Evolutionary conservation across 148 eudicot species (phyloP), one percentile per base, ranked within the genome.

Genomic region (Spergularia bocconei): DNA sequence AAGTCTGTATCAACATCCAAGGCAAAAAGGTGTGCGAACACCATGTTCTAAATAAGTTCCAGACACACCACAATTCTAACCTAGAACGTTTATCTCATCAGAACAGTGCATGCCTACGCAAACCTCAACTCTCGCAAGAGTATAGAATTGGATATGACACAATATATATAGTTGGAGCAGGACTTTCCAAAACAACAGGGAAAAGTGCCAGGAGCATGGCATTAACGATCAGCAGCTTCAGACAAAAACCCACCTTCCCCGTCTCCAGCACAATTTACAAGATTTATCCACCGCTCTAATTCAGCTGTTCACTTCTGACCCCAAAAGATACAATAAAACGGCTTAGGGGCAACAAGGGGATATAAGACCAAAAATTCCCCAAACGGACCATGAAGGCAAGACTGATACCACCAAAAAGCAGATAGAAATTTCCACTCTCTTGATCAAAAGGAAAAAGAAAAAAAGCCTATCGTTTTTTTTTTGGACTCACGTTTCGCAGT

Each of bases 361-460:
- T 61, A 68, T 66, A 20, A 65, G 50, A 29, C 33, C 72, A 71
- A 82, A 80, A 79, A 82, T 67, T 76, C 79, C 79, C 85, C 80
- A 61, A 55, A 56, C 21, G 33, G 36, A 75, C n/a, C 81, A 78
- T 70, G 59, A 55, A 64, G 66, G 79, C 74, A 53, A 70, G 59
- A 79, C 75, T 12, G 60, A 76, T 68, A 36, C 72, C 77, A 71
- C 75, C 74, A 82, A 64, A 82, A 82, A 25, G 50, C 59, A 41
- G 75, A 70, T n/a, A 44, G 29, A 76, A 70, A 21, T 38, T 13
- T 56, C 23, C 17, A 64, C 41, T 68, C 57, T 63, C 79, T 47
- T 6, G 48, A 75, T 78, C 81, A 76, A 67, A 36, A 66, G 48
- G n/a, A 23, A 74, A 51, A 33, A 56, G 50, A 36, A 36, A 73